phyloP scores from a whole-genome alignment of 345 rosid genomes.

The Gossypioides kirkii region DNA sequence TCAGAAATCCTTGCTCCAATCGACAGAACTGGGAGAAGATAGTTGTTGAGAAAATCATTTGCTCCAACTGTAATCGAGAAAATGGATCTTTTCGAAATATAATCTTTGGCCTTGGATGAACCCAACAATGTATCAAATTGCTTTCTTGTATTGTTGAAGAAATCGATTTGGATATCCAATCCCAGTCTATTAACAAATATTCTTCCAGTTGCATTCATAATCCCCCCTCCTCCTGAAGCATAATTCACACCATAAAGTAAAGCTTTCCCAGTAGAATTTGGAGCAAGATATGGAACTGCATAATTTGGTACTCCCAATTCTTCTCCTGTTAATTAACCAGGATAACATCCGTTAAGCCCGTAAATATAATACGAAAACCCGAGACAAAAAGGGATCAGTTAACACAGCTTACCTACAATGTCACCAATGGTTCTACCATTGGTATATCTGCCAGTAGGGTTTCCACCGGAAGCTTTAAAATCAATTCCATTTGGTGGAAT shows the following conservation, averaged over 20 bases:
- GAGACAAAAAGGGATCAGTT: neutral
- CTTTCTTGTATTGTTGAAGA: slow-evolving; percentile 63
- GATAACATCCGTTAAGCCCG: too few relatives aligned
- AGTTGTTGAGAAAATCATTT: slow-evolving; percentile 88
- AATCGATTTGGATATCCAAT: slow-evolving; percentile 84
- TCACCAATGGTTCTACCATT: slow-evolving; percentile 92
- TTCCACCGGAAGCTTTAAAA: slow-evolving; percentile 64
- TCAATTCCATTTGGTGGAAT: slow-evolving; percentile 80
- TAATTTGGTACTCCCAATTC: slow-evolving; percentile 61
- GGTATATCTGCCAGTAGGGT: slow-evolving; percentile 81
- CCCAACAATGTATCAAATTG: slow-evolving; percentile 66
- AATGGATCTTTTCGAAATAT: slow-evolving; percentile 43
- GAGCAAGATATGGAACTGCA: slow-evolving; percentile 73
- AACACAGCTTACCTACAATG: slow-evolving; percentile 20
- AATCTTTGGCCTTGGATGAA: slow-evolving; percentile 60
- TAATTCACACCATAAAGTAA: slow-evolving; percentile 72
- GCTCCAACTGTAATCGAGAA: slow-evolving; percentile 82
- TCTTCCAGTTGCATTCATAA: slow-evolving; percentile 90
- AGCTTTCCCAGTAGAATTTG: slow-evolving; percentile 71
- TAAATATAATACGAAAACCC: neutral
- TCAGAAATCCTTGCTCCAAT: slow-evolving; percentile 61
- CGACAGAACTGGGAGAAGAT: slow-evolving; percentile 78
- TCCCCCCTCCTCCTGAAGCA: slow-evolving; percentile 94
- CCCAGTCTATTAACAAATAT: slow-evolving; percentile 83
- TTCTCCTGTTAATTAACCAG: slow-evolving; percentile 45